These are phyloP conservation scores for Calocybe gambosa DNA, from an alignment of 1,284 basidiomycete genomes.

Conservation along the genomic window DNA sequence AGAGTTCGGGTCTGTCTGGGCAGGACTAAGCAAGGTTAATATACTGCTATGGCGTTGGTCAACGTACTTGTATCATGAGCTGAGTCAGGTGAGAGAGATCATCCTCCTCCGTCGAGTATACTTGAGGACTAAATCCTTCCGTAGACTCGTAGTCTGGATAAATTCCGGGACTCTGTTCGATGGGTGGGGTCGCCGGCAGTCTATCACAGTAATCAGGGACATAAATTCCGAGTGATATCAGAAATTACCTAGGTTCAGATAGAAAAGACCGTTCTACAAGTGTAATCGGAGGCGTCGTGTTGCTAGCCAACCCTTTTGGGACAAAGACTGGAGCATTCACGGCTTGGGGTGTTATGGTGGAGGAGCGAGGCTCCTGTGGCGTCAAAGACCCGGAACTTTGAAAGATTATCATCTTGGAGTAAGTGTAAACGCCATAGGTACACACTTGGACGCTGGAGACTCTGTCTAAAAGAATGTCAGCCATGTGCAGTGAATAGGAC, in stretches of 20 bases:
- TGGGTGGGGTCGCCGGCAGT: conserved; percentile 13
- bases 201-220: conserved; percentile 6
- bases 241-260: conserved; percentile 14
- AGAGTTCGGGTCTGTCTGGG: conserved; percentile 28
- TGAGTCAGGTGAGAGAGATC: conserved; percentile 28
- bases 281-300: conserved; percentile 16
- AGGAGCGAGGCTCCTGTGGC: conserved; percentile 6
- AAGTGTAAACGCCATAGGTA: background rate
- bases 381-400: conserved; percentile 8
- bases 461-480: conserved; percentile 11
- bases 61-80: conserved; percentile 28
- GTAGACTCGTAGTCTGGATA: conserved; percentile 15
- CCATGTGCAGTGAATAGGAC: background rate
- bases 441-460: conserved; percentile 21
- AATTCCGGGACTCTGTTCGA: conserved; percentile 12
- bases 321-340: conserved; percentile 84
- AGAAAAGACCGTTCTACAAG: conserved; percentile 22
- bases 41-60: background rate
- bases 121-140: conserved; percentile 24
- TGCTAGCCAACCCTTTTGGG: conserved; percentile 47
- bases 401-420: background rate
- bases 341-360: conserved; percentile 34
- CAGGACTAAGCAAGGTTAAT: background rate
- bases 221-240: background rate
- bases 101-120: conserved; percentile 36